phyloP scores from a whole-genome alignment of 768 basidiomycete species.

The Coprinopsis marcescibilis region DNA sequence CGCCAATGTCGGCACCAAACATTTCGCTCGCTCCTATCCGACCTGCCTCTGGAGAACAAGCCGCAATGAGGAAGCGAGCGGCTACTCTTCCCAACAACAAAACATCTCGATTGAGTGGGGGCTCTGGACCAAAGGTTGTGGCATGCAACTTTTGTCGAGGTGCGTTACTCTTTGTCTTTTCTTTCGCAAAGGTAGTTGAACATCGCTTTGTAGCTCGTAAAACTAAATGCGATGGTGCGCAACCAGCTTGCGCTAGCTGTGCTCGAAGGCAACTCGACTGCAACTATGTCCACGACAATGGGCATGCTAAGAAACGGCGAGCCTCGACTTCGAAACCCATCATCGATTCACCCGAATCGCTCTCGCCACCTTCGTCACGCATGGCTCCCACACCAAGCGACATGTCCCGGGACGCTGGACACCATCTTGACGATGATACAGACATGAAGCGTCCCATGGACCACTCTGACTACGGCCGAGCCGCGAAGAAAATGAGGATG shows the following conservation, averaged over 20 bases:
- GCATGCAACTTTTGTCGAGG: constrained; percentile 89
- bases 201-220: constrained; percentile 58
- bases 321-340: constrained; percentile 47
- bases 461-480: constrained; percentile 44
- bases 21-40: constrained; percentile 54
- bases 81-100: constrained; percentile 63
- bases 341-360: constrained; percentile 36
- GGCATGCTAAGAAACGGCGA: constrained; percentile 44
- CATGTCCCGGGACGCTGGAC: constrained; percentile 33
- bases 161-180: constrained; percentile 28
- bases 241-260: constrained; percentile 80
- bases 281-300: constrained; percentile 72
- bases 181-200: neutral
- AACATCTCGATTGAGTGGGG: constrained; percentile 50
- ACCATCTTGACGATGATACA: constrained; percentile 39
- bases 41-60: constrained; percentile 62
- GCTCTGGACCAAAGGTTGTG: constrained; percentile 78
- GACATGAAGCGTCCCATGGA: constrained; percentile 61
- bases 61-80: constrained; percentile 63
- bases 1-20: constrained; percentile 52
- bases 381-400: constrained; percentile 43
- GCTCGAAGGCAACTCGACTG: constrained; percentile 69
- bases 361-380: constrained; percentile 53
- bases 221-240: constrained; percentile 85
- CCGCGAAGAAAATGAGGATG: constrained; percentile 71